Percentiles rank a stretch among this genome's conserved stretches.
Evolutionary conservation across 2,329 filamentous ascomycete species (phyloP).

Genomic region (Stachybotrys chartarum): DNA sequence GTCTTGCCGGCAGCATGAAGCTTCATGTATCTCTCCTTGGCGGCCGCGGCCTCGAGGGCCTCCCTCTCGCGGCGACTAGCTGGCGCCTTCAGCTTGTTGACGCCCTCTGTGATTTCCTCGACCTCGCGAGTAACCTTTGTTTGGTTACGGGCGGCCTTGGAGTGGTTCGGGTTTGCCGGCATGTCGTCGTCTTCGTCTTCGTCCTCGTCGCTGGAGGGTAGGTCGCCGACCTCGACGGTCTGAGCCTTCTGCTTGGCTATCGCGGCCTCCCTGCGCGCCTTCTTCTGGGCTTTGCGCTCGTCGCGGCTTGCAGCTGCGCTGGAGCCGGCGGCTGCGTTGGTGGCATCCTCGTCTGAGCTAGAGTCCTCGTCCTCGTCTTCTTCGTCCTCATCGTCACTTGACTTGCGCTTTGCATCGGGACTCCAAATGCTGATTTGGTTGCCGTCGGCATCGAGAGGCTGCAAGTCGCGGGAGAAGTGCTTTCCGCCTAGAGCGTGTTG

Average conservation of each 20-base stretch:
- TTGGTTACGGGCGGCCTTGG: constrained; percentile 62
- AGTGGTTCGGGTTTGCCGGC: constrained; percentile 90
- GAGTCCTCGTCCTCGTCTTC: constrained; percentile 46
- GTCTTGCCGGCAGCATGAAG: constrained; percentile 93
- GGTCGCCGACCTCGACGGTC: constrained; percentile 72
- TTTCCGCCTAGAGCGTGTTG: constrained; percentile 65
- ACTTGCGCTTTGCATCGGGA: constrained; percentile 41
- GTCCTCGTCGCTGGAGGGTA: constrained; percentile 66
- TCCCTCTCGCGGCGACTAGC: constrained; percentile 53
- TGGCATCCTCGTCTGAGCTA: constrained; percentile 45
- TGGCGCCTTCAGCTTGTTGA: constrained; percentile 45
- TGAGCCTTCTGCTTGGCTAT: constrained; percentile 67
- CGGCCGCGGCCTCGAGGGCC: constrained; percentile 77
- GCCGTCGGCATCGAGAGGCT: constrained; percentile 81
- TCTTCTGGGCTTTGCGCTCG: constrained; percentile 78
- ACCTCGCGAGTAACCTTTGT: constrained; percentile 31
- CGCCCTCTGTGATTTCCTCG: constrained; percentile 44
- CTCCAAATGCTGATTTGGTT: constrained; percentile 87
- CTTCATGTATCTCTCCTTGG: constrained; percentile 86
- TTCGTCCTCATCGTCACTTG: constrained; percentile 45
- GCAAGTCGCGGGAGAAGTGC: constrained; percentile 87
- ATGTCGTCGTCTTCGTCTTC: constrained; percentile 52
- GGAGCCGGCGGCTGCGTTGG: constrained; percentile 35
- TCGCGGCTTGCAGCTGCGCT: constrained; percentile 57
- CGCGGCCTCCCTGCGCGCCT: constrained; percentile 85